Conservation (phyloP, 495 filamentous ascomycete genomes). For the Filosporella fistucella region DNA sequence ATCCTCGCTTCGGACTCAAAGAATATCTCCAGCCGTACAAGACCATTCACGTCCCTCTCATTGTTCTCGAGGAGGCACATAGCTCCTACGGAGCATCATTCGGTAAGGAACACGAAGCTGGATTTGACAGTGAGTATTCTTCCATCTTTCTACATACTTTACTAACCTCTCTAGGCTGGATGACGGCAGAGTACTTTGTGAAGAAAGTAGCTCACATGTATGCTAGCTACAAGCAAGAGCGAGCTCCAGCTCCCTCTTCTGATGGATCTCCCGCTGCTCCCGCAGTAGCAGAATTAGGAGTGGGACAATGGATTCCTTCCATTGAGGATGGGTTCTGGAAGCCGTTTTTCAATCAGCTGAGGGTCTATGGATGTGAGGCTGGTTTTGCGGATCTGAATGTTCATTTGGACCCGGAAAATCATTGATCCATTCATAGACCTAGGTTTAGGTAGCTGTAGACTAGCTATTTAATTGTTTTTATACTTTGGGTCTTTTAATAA, state of each 20-base stretch:
- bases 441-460: too few species aligned
- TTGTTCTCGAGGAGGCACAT: slow-evolving; percentile 38
- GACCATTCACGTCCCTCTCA: slow-evolving; percentile 23
- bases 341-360: slow-evolving; percentile 57
- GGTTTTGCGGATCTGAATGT: slow-evolving; percentile 42
- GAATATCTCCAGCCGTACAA: slow-evolving; percentile 12
- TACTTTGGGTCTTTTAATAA: too few species aligned
- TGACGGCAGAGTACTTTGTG: slow-evolving; percentile 63
- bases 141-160: background rate
- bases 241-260: background rate
- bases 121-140: slow-evolving; percentile 56
- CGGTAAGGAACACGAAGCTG: slow-evolving; percentile 58
- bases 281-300: background rate
- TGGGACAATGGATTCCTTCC: slow-evolving; percentile 16
- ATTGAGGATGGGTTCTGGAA: slow-evolving; percentile 49
- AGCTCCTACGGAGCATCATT: slow-evolving; percentile 9
- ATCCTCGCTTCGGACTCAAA: slow-evolving; percentile 11
- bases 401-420: too few species aligned
- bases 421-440: too few species aligned
- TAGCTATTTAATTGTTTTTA: too few species aligned
- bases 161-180: slow-evolving; percentile 31
- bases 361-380: slow-evolving; percentile 62
- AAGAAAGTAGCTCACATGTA: slow-evolving; percentile 53
- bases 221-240: slow-evolving; percentile 9
- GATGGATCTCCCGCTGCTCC: background rate